Percentiles rank a stretch among this genome's conserved stretches.
These are phyloP conservation scores for Candida sojae DNA, from an alignment of 1,139 yeast genomes.

Conservation along the genomic window DNA sequence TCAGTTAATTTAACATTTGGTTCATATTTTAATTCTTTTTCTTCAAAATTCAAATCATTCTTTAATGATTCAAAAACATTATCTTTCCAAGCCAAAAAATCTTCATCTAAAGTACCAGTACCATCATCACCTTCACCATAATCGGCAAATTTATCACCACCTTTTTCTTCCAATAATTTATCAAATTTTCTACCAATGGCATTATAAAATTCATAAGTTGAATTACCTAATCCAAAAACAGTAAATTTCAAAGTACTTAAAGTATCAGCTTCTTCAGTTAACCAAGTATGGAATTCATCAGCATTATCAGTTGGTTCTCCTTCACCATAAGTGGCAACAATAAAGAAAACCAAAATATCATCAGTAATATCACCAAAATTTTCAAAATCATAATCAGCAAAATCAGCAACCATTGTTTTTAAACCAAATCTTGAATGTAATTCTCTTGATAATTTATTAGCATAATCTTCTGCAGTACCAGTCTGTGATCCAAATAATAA, in stretches of 20 bases:
- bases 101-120: constrained; percentile 92
- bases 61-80: constrained; percentile 66
- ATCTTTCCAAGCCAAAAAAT: constrained; percentile 92
- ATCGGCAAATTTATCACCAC: constrained; percentile 70
- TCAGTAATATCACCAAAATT: constrained; percentile 57
- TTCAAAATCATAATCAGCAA: constrained; percentile 83
- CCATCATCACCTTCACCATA: constrained; percentile 96
- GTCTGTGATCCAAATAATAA: constrained; percentile 97
- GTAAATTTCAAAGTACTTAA: constrained; percentile 67
- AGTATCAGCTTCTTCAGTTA: constrained; percentile 60
- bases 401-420: constrained; percentile 82
- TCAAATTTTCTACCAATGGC: constrained; percentile 71
- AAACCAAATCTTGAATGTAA: constrained; percentile 80
- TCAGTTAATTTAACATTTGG: constrained; percentile 62
- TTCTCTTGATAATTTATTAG: constrained; percentile 87
- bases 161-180: constrained; percentile 52
- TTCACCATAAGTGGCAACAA: constrained; percentile 95
- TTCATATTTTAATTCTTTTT: constrained; percentile 75
- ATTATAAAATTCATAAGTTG: constrained; percentile 89
- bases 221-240: constrained; percentile 89
- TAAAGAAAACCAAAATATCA: constrained; percentile 63
- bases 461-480: constrained; percentile 99
- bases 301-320: constrained; percentile 98
- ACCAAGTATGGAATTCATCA: constrained; percentile 64
- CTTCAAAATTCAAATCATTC: constrained; percentile 65